phyloP scores from a whole-genome alignment of 805 yeast genomes.

The Candida xyloterini region DNA sequence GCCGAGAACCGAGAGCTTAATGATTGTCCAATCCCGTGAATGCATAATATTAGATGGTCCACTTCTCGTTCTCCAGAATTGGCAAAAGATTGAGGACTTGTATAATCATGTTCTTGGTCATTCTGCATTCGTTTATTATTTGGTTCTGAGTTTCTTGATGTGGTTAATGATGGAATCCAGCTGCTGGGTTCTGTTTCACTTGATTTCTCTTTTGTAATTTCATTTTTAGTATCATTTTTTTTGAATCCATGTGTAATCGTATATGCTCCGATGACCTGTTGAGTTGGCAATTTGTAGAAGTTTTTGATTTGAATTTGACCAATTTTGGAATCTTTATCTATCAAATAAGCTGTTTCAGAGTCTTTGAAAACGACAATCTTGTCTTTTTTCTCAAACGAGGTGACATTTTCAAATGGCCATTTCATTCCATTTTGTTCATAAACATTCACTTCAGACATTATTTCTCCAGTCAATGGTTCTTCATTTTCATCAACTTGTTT shows the following conservation, averaged over 20 bases:
- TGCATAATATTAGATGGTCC: constrained; percentile 68
- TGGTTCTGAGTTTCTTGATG: constrained; percentile 12
- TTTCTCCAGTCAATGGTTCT: constrained; percentile 12
- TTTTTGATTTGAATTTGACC: constrained; percentile 29
- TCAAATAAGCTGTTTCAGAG: constrained; percentile 21
- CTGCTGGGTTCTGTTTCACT: neutral
- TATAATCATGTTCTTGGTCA: constrained; percentile 50
- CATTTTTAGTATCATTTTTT: neutral
- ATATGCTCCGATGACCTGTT: constrained; percentile 44
- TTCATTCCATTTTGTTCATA: constrained; percentile 27
- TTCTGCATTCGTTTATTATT: constrained; percentile 37
- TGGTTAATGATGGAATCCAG: constrained; percentile 10
- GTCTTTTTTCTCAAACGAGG: constrained; percentile 24
- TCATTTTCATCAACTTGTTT: constrained; percentile 1
- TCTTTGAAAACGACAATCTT: constrained; percentile 30
- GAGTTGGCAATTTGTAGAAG: constrained; percentile 21
- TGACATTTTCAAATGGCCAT: constrained; percentile 29
- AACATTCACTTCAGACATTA: constrained; percentile 24
- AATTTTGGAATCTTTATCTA: constrained; percentile 27
- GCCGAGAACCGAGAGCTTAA: constrained; percentile 75
- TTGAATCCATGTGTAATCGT: constrained; percentile 50
- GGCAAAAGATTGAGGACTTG: constrained; percentile 40
- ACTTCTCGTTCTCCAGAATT: constrained; percentile 41
- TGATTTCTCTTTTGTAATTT: constrained; percentile 11
- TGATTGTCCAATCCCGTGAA: constrained; percentile 94